phyloP scores from a whole-genome alignment of 2,329 filamentous ascomycete species.

The Tolypocladium guangdongense region DNA sequence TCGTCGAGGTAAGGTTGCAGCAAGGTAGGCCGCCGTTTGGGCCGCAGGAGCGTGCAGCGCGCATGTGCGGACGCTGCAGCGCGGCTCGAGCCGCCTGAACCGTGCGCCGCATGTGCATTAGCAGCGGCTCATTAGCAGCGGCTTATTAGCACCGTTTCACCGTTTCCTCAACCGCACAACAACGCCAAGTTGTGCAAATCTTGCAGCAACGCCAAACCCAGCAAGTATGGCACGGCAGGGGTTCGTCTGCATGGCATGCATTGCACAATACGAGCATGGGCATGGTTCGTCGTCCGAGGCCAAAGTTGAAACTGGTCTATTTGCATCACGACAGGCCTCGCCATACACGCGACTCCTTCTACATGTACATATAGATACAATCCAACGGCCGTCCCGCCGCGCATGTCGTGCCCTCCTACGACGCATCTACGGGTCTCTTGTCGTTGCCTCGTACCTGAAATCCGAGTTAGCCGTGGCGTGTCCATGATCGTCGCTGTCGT shows the following conservation, averaged over 20 bases:
- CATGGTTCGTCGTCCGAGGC: not conserved
- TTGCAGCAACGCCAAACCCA: not conserved
- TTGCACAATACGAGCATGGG: not conserved
- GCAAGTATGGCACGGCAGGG: not conserved
- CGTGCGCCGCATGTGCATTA: not conserved
- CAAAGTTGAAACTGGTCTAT: not conserved
- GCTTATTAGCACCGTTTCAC: too few relatives aligned
- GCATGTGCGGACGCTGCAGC: not conserved
- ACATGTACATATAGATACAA: constrained; percentile 4
- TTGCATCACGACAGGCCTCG: not conserved
- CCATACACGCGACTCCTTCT: not conserved
- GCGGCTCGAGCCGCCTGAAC: constrained; percentile 14
- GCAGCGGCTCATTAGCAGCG: not conserved
- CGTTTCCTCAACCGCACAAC: not conserved
- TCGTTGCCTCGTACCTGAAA: constrained; percentile 51
- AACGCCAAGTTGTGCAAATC: not conserved
- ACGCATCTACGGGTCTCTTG: constrained; percentile 28
- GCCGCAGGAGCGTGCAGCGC: constrained; percentile 6
- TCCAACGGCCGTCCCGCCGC: not conserved
- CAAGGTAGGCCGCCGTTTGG: constrained; percentile 6
- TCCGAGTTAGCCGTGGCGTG: constrained; percentile 19
- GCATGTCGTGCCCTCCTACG: not conserved
- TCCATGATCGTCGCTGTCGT: not conserved
- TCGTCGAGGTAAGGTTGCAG: constrained; percentile 9
- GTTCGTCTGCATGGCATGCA: not conserved